Evolutionary conservation across 148 eudicot genomes (phyloP).

Genomic region (Chenopodium quinoa): DNA sequence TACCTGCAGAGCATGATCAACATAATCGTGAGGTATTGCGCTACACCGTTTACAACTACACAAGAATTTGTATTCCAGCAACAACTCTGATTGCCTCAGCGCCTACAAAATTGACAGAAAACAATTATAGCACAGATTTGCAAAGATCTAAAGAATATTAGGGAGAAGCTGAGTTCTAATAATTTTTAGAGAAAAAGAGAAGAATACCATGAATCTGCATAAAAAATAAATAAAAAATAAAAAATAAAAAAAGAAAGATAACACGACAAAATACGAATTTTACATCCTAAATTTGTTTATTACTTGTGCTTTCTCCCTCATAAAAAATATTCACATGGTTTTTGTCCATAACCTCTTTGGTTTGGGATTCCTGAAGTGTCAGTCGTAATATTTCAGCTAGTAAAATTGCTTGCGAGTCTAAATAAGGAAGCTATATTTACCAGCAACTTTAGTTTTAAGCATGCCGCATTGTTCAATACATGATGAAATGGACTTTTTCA

Average conservation of each 20-base stretch:
- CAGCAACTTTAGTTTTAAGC: no score
- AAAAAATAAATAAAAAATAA: no score
- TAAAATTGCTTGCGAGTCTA: no score
- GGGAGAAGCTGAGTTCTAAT: not conserved
- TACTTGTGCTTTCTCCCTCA: no score
- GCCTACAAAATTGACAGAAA: constrained; percentile 31
- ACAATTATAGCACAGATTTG: not conserved
- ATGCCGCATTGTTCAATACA: no score
- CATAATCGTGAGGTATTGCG: constrained; percentile 40
- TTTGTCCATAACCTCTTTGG: no score
- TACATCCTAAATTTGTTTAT: no score
- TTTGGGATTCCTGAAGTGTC: no score
- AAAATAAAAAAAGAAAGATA: not conserved
- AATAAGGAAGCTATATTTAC: no score
- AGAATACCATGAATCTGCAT: not conserved
- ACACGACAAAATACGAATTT: not conserved
- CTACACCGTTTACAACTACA: constrained; percentile 60
- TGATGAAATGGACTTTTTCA: no score
- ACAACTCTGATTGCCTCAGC: constrained; percentile 57
- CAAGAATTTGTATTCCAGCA: constrained; percentile 50
- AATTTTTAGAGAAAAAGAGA: not conserved
- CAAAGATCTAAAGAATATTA: not conserved
- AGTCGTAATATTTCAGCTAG: no score
- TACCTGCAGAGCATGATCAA: constrained; percentile 56
- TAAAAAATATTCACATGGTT: no score